Percentiles rank a stretch among this genome's conserved stretches.
These are phyloP conservation scores for Rosa hybrid DNA, from an alignment of 331 rosid species.

Conservation along the genomic window DNA sequence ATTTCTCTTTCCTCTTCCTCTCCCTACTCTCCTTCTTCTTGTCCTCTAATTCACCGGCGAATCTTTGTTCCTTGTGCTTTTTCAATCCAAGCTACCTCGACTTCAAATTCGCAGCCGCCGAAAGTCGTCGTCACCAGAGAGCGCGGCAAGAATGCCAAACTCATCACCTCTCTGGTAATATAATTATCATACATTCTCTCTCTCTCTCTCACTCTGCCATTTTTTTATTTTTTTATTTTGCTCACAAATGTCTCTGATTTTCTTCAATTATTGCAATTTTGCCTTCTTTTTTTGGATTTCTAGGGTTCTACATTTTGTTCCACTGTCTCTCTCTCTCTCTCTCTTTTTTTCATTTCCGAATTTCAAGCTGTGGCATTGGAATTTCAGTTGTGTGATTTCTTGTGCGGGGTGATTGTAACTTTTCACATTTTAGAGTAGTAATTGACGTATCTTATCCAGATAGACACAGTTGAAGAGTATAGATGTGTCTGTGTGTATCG, in stretches of 20 bases:
- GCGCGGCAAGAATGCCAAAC: slow-evolving; percentile 96
- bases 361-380: not conserved
- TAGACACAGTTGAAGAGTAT: not conserved
- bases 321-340: no score
- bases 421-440: not conserved
- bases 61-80: slow-evolving; percentile 33
- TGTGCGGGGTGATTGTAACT: not conserved
- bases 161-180: slow-evolving; percentile 72
- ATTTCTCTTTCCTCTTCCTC: slow-evolving; percentile 32
- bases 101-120: slow-evolving; percentile 39
- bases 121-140: slow-evolving; percentile 94
- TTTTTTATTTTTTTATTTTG: not conserved
- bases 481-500: not conserved
- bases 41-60: slow-evolving; percentile 54
- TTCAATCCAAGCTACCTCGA: slow-evolving; percentile 25
- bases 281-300: slow-evolving; percentile 19
- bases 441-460: not conserved
- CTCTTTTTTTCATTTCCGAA: not conserved
- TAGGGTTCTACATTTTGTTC: not conserved
- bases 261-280: not conserved
- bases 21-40: slow-evolving; percentile 3
- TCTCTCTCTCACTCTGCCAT: not conserved
- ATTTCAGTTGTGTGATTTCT: not conserved
- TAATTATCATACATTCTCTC: no score
- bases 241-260: not conserved